Evolutionary conservation across 768 basidiomycete species (phyloP).

Genomic region (Lactarius tabidus): DNA sequence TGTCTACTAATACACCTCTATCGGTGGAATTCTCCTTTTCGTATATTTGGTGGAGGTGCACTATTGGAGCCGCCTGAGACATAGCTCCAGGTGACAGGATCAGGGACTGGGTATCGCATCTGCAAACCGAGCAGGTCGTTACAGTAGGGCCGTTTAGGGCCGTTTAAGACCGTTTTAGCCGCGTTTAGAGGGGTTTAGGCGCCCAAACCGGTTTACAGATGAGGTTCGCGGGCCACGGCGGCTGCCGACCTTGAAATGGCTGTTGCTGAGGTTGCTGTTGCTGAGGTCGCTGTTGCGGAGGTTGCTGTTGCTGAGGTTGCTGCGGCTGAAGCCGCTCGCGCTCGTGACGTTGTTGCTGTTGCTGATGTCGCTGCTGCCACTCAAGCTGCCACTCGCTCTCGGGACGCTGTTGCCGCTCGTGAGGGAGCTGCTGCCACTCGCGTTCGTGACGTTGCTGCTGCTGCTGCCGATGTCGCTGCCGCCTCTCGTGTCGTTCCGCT

Average conservation of each 20-base stretch:
- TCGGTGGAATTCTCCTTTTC: background rate
- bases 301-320: too few relatives aligned
- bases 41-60: background rate
- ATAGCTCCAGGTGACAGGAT: background rate
- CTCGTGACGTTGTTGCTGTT: background rate
- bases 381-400: too few relatives aligned
- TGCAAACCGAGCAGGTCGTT: too few relatives aligned
- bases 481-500: background rate
- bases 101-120: background rate
- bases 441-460: background rate
- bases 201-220: too few relatives aligned
- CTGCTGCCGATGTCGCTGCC: background rate
- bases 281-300: too few relatives aligned
- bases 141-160: too few relatives aligned
- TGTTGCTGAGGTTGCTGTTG: too few relatives aligned
- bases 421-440: background rate
- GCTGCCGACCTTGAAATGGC: background rate
- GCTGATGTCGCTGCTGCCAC: too few relatives aligned
- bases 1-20: conserved; percentile 19
- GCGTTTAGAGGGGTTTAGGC: too few relatives aligned
- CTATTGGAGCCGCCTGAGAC: background rate
- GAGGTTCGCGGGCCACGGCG: background rate
- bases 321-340: background rate
- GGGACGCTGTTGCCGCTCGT: too few relatives aligned
- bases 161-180: too few relatives aligned